A percentile compares a stretch with the other conserved stretches of the same genome.
phyloP scores from a whole-genome alignment of 176 grass and related monocot genomes.

The Carex myosuroides region DNA sequence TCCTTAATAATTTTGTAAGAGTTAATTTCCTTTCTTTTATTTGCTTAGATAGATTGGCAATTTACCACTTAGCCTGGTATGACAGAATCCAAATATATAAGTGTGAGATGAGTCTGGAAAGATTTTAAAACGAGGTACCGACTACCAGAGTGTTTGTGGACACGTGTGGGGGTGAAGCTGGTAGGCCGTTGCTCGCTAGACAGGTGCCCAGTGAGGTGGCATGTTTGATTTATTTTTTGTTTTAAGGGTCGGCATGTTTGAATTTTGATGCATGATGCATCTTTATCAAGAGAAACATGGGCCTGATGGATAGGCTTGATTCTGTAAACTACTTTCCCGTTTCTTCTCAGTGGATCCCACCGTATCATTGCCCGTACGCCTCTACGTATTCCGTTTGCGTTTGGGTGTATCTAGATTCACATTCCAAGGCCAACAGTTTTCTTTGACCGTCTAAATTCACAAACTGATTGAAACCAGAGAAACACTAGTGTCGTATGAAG shows the following conservation, averaged over 20 bases:
- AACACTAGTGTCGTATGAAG: background rate
- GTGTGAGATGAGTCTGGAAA: background rate
- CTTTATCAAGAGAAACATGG: slow-evolving; percentile 22
- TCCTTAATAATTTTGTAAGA: background rate
- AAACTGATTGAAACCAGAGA: background rate
- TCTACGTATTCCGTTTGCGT: background rate
- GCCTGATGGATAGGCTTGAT: background rate
- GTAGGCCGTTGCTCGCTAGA: slow-evolving; percentile 18
- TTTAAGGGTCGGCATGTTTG: slow-evolving; percentile 5
- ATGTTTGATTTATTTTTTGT: background rate
- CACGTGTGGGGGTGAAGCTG: slow-evolving; percentile 29
- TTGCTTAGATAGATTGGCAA: background rate
- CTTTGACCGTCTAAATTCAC: background rate
- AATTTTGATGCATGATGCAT: background rate
- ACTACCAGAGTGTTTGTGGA: background rate
- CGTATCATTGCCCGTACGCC: background rate
- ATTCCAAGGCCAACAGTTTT: background rate
- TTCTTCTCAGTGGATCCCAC: background rate
- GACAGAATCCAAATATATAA: background rate
- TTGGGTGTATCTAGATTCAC: background rate
- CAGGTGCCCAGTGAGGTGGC: slow-evolving; percentile 52
- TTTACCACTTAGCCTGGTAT: background rate
- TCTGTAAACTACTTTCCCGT: background rate
- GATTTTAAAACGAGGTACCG: background rate
- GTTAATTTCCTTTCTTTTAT: background rate